Percentiles rank a stretch among this genome's conserved stretches.
phyloP scores from a whole-genome alignment of 306 rosid species.

The Dalbergia oliveri region DNA sequence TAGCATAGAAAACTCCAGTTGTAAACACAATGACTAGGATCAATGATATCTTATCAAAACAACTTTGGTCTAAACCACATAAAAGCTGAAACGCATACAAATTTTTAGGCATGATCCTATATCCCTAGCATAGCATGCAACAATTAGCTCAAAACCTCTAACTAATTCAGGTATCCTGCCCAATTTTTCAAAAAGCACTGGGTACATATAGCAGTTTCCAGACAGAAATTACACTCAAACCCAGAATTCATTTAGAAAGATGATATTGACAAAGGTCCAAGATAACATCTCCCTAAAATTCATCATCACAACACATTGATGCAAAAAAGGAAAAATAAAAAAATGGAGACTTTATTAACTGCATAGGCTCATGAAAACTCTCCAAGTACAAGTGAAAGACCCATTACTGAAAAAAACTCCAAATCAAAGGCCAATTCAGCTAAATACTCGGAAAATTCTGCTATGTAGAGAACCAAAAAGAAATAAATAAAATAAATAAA shows the following conservation, averaged over 20 bases:
- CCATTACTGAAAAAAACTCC: neutral
- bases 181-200: neutral
- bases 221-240: neutral
- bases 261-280: neutral
- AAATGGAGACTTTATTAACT: neutral
- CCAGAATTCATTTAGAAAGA: neutral
- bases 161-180: conserved; percentile 18
- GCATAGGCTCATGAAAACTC: neutral
- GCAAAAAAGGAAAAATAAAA: neutral
- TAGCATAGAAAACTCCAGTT: conserved; percentile 15
- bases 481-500: too few species aligned
- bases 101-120: neutral
- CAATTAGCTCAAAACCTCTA: neutral
- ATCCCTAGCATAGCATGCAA: neutral
- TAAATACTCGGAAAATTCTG: neutral
- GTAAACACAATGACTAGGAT: conserved; percentile 11
- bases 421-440: conserved; percentile 2
- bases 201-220: neutral
- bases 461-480: neutral
- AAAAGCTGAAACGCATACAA: conserved; percentile 24
- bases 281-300: neutral
- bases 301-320: neutral
- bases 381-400: conserved; percentile 2
- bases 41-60: conserved; percentile 22
- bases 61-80: conserved; percentile 4